These are phyloP conservation scores for Alternaria burnsii DNA, from an alignment of 2,329 filamentous ascomycete genomes.

Conservation along the genomic window DNA sequence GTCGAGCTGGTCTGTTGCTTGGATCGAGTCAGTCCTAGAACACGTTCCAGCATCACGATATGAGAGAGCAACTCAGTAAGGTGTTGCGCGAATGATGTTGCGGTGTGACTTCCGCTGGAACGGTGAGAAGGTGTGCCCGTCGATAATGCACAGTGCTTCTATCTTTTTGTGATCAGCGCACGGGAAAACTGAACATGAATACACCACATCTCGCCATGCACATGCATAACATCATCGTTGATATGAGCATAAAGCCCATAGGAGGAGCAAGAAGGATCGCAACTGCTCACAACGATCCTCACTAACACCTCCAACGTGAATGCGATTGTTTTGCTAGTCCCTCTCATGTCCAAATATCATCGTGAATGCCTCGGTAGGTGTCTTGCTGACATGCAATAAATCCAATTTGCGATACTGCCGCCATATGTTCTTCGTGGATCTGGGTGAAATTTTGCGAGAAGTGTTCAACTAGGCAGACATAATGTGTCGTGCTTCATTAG, in stretches of 20 bases:
- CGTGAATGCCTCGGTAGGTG: not conserved
- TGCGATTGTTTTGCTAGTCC: not conserved
- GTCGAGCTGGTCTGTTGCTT: not conserved
- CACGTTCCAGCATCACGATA: no score
- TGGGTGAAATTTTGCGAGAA: not conserved
- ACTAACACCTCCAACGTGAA: not conserved
- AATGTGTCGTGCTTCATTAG: not conserved
- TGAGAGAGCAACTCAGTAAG: accelerated
- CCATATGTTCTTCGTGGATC: not conserved
- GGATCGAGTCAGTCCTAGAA: accelerated
- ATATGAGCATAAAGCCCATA: not conserved
- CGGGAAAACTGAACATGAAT: not conserved
- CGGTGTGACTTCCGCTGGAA: not conserved
- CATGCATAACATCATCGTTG: not conserved
- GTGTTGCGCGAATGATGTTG: no score
- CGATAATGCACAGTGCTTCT: no score
- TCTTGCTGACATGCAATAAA: no score
- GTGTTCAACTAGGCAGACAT: not conserved
- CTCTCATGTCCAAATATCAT: not conserved
- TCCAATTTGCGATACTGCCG: not conserved
- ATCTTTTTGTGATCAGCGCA: not conserved
- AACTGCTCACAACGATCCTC: not conserved
- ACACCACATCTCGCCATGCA: not conserved
- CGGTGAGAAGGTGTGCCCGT: not conserved
- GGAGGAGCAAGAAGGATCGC: not conserved